Percentiles rank a stretch among this genome's conserved stretches.
These are phyloP conservation scores for Mucor saturninus DNA, from an alignment of 371 early-diverging fungal species.

Conservation along the genomic window DNA sequence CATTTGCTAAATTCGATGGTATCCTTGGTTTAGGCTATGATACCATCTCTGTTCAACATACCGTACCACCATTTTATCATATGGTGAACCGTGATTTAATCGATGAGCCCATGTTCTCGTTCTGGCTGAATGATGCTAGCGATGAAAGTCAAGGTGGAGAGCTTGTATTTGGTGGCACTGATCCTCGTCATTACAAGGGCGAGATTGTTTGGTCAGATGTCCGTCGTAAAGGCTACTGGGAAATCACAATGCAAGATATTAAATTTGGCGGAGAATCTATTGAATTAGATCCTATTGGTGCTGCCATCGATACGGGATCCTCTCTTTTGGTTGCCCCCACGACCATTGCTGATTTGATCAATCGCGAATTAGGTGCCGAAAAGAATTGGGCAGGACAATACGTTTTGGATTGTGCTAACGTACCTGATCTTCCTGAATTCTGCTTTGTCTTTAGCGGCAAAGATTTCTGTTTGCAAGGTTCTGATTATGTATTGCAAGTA, in stretches of 20 bases:
- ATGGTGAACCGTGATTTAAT: constrained; percentile 80
- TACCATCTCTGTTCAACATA: constrained; percentile 84
- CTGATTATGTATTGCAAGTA: constrained; percentile 85
- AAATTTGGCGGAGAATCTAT: constrained; percentile 72
- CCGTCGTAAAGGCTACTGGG: constrained; percentile 93
- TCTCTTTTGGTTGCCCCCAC: constrained; percentile 81
- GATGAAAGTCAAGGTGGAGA: constrained; percentile 75
- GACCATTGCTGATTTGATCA: constrained; percentile 80
- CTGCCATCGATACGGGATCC: constrained; percentile 85
- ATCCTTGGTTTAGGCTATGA: constrained; percentile 92
- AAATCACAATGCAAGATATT: constrained; percentile 79
- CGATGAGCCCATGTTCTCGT: constrained; percentile 82
- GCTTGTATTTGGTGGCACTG: constrained; percentile 81
- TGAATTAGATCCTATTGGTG: constrained; percentile 63
- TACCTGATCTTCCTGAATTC: constrained; percentile 77
- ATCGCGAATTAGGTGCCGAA: constrained; percentile 85
- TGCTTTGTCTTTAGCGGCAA: constrained; percentile 77
- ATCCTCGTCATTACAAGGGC: constrained; percentile 74
- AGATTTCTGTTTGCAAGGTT: constrained; percentile 49
- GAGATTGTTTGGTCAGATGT: constrained; percentile 82
- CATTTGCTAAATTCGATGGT: constrained; percentile 92
- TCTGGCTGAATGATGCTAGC: constrained; percentile 72
- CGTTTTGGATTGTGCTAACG: constrained; percentile 72
- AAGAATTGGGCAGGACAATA: constrained; percentile 92
- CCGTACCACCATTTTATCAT: constrained; percentile 91